A percentile compares a stretch with the other conserved stretches of the same genome.
phyloP scores from a whole-genome alignment of 164 flowering plant genomes.

The Magnolia changhungtana region DNA sequence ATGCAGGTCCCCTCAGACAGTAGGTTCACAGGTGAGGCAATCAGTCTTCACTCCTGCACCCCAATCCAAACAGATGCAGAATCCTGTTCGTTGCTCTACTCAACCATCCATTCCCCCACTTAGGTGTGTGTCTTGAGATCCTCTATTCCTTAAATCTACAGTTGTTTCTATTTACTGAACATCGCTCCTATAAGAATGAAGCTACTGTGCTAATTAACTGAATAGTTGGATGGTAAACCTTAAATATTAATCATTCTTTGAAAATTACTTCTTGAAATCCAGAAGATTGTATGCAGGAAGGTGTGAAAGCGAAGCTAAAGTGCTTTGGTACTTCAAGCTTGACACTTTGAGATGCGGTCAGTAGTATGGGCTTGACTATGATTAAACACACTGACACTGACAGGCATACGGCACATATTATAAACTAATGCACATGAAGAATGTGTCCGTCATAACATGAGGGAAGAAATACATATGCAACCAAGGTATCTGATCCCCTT shows the following conservation, averaged over 20 bases:
- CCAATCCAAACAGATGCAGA: slow-evolving; percentile 3
- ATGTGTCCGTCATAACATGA: background rate
- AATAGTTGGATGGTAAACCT: background rate
- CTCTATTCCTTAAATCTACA: background rate
- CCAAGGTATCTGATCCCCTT: too few species aligned
- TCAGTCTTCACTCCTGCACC: background rate
- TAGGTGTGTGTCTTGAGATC: slow-evolving; percentile 9
- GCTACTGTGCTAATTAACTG: background rate
- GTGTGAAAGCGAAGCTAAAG: background rate
- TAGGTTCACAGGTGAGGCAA: background rate
- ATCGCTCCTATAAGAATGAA: background rate
- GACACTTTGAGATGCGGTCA: background rate
- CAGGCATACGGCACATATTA: background rate
- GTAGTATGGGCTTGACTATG: background rate
- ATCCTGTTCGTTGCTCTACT: background rate
- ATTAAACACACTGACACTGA: background rate
- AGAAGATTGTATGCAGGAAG: background rate
- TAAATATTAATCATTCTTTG: background rate
- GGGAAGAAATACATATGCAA: background rate
- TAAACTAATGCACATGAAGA: background rate
- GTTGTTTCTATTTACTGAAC: background rate
- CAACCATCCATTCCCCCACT: background rate
- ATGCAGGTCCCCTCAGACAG: slow-evolving; percentile 9
- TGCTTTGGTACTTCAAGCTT: background rate
- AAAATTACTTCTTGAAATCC: background rate